Base-by-base conservation (phyloP, 2,329 filamentous ascomycete species). In the Plenodomus biglobosus region DNA sequence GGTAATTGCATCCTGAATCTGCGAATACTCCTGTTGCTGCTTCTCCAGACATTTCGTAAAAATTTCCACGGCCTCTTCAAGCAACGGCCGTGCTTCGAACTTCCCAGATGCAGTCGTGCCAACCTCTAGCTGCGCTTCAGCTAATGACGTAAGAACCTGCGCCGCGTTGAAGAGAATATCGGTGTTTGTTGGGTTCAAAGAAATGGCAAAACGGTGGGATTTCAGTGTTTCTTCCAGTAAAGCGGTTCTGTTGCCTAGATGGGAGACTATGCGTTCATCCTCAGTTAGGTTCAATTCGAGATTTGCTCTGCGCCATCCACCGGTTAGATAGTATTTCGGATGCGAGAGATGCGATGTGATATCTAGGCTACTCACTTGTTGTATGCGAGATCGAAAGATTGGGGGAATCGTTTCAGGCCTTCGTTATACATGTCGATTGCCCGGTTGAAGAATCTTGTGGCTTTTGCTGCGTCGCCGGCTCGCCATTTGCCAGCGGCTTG, bases 401-500 rank as follows among this genome's bases (percentile, higher is more conserved):
- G 63, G 1, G 85, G 84, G 63, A 83, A 84, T 50, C 76, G 81
- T 40, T 74, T 72, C 24, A 90, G 65, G 11, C 84, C 87, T 44
- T 82, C 78, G 53, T 84, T 80, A 62, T 90, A 90, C 38, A 78
- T 77, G 42, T 86, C 80, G 43, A 88, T 79, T 11, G 87, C 86
- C 52, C 85, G 76, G 55, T 83, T 77, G 63, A 82, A 84, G 57
- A 83, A 83, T 39, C 83, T 75, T 54, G 78, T 76, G 3, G 82
- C 80, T 61, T 89, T 90, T 40, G 77, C 80, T 17, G 84, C 79
- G 66, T 90, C 86, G 18, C 86, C 87, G 32, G 80, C 85, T 41
- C 86, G 78, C 83, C 86, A 88, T 78, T 90, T 90, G 53, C 86
- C 85, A 6, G 85, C 86, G 4, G 83, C 83, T 68, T 88, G 84